A percentile compares a stretch with the other conserved stretches of the same genome.
Evolutionary conservation across 1,139 yeast species (phyloP).

Genomic region (Pichia terricola): DNA sequence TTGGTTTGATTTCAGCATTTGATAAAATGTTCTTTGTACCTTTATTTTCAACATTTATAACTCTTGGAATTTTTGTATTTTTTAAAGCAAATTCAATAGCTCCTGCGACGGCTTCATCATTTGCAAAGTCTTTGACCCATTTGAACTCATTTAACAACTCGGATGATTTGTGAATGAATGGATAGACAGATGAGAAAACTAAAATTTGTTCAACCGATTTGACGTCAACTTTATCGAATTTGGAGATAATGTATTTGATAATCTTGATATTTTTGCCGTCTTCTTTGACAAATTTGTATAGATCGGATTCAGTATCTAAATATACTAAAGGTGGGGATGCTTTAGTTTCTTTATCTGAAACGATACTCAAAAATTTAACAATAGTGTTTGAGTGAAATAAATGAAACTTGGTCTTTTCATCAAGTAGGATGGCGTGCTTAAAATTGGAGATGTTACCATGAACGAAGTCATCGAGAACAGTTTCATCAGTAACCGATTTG

Average conservation of each 20-base stretch:
- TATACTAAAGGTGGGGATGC: conserved; percentile 11
- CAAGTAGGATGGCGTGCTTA: conserved; percentile 10
- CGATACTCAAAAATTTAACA: conserved; percentile 52
- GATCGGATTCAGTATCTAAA: conserved; percentile 15
- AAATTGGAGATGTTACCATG: conserved; percentile 23
- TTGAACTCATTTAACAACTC: conserved; percentile 5
- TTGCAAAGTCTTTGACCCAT: conserved; percentile 38
- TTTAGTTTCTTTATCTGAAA: conserved; percentile 5
- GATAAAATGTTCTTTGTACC: conserved; percentile 41
- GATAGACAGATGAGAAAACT: conserved; percentile 35
- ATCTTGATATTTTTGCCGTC: conserved; percentile 10
- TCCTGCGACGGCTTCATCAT: conserved; percentile 28
- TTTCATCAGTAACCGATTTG: conserved; percentile 22
- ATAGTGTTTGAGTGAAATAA: conserved; percentile 77
- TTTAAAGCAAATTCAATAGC: conserved; percentile 33
- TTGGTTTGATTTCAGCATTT: conserved; percentile 32
- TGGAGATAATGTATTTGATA: conserved; percentile 4
- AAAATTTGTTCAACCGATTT: conserved; percentile 35
- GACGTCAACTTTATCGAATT: conserved; percentile 13
- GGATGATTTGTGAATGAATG: conserved; percentile 25
- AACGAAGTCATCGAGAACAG: conserved; percentile 4
- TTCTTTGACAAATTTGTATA: conserved; percentile 19
- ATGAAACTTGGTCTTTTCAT: conserved; percentile 28
- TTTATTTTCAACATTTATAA: conserved; percentile 33
- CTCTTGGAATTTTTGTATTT: conserved; percentile 37